Evolutionary conservation across 2,329 filamentous ascomycete genomes (phyloP), one percentile per base, ranked within the genome.

Genomic region (Aureobasidium sp.): DNA sequence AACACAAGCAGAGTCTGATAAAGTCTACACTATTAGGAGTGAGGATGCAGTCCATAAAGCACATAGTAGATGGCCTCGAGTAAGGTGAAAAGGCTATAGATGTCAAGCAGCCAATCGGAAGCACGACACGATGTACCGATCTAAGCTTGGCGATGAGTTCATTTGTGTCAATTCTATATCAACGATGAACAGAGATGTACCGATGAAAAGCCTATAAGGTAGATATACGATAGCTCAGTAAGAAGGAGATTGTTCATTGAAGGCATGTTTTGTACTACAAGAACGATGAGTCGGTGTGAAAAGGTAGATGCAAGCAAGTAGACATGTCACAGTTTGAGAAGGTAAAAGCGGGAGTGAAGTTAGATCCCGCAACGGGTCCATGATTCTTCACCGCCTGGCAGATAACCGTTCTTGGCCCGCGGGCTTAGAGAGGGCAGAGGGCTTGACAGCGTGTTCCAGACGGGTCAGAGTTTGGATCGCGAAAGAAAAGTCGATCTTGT

Each of bases 401-500:
- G 4, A 20, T 29, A 9, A 6, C 2, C 20, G 24, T 24, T 39
- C 57, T 60, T 60, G 57, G 57, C 57, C 36, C 44, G 55, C 55
- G 57, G 56, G 29, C 46, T 20, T 10, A 34, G 17, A 60, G 10
- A 39, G 44, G 26, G 57, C 55, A 59, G 39, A 39, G 20, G 39
- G 52, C 53, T 57, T 39, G 44, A 51, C 46, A 39, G 56, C 44
- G 46, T 32, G 57, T 50, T 50, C 24, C 24, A 51, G 44, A 48
- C 55, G 24, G 37, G 27, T 60, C 57, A 50, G 44, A 51, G 46
- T 60, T 51, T 60, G 57, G 57, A 37, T 59, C 43, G 41, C 34
- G 39, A 29, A 61, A 44, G 59, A 55, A 61, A 61, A 55, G 50
- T 53, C 39, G 26, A 41, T 46, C 27, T 27, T 27, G 20, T 20